These are phyloP conservation scores for Eucalyptus albens DNA, from an alignment of 345 rosid genomes.

Conservation along the genomic window DNA sequence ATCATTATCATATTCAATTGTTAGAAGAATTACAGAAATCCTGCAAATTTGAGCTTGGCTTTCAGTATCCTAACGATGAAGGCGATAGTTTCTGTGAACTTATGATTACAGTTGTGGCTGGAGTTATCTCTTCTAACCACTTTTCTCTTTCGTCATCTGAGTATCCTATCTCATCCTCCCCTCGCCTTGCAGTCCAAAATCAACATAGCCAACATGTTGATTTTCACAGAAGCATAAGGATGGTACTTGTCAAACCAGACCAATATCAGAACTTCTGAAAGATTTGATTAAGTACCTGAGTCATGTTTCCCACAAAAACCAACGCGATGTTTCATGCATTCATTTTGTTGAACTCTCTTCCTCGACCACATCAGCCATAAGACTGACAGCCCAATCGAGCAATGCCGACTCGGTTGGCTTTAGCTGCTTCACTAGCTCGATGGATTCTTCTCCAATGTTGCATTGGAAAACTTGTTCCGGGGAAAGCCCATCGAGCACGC, in stretches of 20 bases:
- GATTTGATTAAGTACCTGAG: slow-evolving; percentile 31
- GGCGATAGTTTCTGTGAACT: not conserved
- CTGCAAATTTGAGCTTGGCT: not conserved
- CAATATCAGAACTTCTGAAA: not conserved
- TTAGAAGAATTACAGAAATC: not conserved
- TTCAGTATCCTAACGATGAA: not conserved
- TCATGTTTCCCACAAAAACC: slow-evolving; percentile 92
- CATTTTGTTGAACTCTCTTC: slow-evolving; percentile 88
- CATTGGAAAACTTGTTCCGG: slow-evolving; percentile 84
- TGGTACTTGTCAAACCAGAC: not conserved
- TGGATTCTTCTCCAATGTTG: slow-evolving; percentile 62
- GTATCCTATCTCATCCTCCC: not conserved
- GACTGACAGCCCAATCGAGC: slow-evolving; percentile 82
- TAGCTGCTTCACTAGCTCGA: slow-evolving; percentile 58
- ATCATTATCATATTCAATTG: not conserved
- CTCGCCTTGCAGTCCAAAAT: not conserved
- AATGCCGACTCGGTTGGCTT: slow-evolving; percentile 84
- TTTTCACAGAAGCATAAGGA: not conserved
- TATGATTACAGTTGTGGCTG: not conserved
- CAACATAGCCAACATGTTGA: not conserved
- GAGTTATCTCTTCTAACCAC: not conserved
- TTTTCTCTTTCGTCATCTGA: not conserved
- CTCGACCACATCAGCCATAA: slow-evolving; percentile 92
- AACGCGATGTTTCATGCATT: slow-evolving; percentile 86
- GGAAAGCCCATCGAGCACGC: slow-evolving; percentile 87